These are phyloP conservation scores for Enterocytospora artemiae DNA, from an alignment of 371 early-diverging fungal genomes.

Conservation along the genomic window DNA sequence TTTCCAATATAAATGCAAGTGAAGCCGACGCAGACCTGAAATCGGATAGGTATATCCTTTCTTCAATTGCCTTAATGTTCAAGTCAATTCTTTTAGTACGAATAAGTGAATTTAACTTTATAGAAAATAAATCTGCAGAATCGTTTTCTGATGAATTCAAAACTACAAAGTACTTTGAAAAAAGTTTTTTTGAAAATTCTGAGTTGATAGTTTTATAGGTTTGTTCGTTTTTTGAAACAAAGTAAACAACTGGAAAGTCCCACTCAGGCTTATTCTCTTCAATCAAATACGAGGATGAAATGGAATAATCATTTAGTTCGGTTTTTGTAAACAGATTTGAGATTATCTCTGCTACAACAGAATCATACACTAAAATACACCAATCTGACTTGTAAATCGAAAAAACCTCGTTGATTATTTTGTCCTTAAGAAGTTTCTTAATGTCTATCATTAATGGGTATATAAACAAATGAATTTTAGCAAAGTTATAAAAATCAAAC, in stretches of 20 bases:
- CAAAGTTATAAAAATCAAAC: too few species aligned
- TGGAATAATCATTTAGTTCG: constrained; percentile 52
- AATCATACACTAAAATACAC: constrained; percentile 53
- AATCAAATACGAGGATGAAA: constrained; percentile 42
- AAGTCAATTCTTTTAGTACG: constrained; percentile 17
- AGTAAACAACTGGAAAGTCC: constrained; percentile 56
- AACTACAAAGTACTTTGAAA: constrained; percentile 36
- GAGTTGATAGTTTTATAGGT: constrained; percentile 45
- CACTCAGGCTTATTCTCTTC: constrained; percentile 32
- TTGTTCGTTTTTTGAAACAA: constrained; percentile 30
- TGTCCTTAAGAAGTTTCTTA: constrained; percentile 33
- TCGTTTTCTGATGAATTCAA: neutral
- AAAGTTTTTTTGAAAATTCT: constrained; percentile 45
- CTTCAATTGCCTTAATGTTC: constrained; percentile 26
- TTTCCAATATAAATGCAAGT: constrained; percentile 13
- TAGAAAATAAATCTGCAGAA: neutral
- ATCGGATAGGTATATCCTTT: constrained; percentile 25
- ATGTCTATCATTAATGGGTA: constrained; percentile 56
- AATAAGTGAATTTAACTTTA: constrained; percentile 21
- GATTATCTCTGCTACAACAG: constrained; percentile 48
- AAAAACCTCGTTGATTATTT: constrained; percentile 51
- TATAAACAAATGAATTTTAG: too few species aligned
- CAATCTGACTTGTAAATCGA: constrained; percentile 30
- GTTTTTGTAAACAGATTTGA: constrained; percentile 48
- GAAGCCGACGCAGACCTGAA: constrained; percentile 2